Evolutionary conservation across 2,329 filamentous ascomycete genomes (phyloP), one percentile per base, ranked within the genome.

Genomic region (Curvularia eragrostidis): DNA sequence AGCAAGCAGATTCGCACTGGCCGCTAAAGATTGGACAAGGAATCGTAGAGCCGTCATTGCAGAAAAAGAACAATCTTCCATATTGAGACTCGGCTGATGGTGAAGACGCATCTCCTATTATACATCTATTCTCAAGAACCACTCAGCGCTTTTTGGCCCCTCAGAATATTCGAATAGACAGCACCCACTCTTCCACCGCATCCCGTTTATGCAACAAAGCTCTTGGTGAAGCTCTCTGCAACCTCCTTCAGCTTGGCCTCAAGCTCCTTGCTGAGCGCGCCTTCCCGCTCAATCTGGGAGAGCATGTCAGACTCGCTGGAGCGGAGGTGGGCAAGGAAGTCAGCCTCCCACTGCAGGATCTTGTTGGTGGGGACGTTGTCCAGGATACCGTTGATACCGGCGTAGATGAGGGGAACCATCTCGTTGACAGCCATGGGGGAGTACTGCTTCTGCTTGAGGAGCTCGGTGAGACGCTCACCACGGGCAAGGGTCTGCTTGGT

Each of bases 371-470:
- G 95, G 69, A 99, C 86, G 73, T 66, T 78, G 85, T 99, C 95
- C 71, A 99, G 89, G 83, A 87, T 84, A 85, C 95, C 95, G 84
- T 98, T 98, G 84, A 99, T 92, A 96, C 95, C 95, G 70, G 95
- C 94, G 83, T 87, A 99, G 87, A 99, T 98, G 72, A 99, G 89
- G 72, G 95, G 95, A 85, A 99, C 95, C 94, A 98, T 98, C 86
- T 99, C 94, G 86, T 96, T 95, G 79, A 98, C 94, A 72, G 92
- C 91, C 93, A 97, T 97, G 75, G 95, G 95, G 46, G 87, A 89
- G 88, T 98, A 99, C 85, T 99, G 95, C 89, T 97, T 97, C 88
- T 99, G 95, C 90, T 98, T 98, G 77, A 97, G 90, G 70, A 97
- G 91, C 88, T 98, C 94, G 73, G 94, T 97, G 79, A 93, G 89